Evolutionary conservation across 768 basidiomycete species (phyloP), one percentile per base, ranked within the genome.

Genomic region (Tylopilus balloui): DNA sequence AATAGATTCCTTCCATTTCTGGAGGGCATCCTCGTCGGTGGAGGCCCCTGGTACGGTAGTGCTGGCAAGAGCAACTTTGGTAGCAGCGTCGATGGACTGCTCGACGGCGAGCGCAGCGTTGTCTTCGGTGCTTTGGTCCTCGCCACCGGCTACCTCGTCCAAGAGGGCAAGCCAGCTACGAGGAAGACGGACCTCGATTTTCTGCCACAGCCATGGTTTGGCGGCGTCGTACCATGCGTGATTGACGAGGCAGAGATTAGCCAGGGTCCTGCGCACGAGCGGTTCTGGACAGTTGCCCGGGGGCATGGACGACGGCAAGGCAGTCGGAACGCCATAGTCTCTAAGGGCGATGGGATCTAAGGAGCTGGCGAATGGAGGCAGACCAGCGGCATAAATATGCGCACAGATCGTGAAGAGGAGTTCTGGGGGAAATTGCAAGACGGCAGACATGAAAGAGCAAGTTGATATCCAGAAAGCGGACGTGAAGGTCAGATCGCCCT

Each of bases 151-250:
- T 28, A 93, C 80, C 58, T 88, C 82, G 36, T 90, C 87, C 14
- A 92, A 78, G 36, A 93, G 75, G 10, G 86, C 73, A 13, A 93
- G 80, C 88, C 90, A 93, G 55, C 79, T 83, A n/a, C 83, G 78
- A 10, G 90, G 90, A 6, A 92, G 78, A 6, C 88, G 79, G 43
- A 93, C 84, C 64, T 92, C 90, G 53, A 92, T 72, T 51, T 82
- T 82, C 50, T 78, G 79, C 89, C 90, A 93, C 6, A 93, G 71
- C 87, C 86, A 92, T 0, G 89, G 89, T 57, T 84, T 86, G n/a
- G 90, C 87, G 1, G 88, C 90, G 24, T 80, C 78, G 61, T 82
- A 81, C 86, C 87, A 92, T 3, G 80, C 75, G 59, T 74, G 85
- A 60, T 82, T 88, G 36, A 90, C 88, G 52, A 88, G 78, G 58